A percentile compares a stretch with the other conserved stretches of the same genome.
Evolutionary conservation across 352 stramenopile species (phyloP).

Genomic region (Pythium plurisporium): DNA sequence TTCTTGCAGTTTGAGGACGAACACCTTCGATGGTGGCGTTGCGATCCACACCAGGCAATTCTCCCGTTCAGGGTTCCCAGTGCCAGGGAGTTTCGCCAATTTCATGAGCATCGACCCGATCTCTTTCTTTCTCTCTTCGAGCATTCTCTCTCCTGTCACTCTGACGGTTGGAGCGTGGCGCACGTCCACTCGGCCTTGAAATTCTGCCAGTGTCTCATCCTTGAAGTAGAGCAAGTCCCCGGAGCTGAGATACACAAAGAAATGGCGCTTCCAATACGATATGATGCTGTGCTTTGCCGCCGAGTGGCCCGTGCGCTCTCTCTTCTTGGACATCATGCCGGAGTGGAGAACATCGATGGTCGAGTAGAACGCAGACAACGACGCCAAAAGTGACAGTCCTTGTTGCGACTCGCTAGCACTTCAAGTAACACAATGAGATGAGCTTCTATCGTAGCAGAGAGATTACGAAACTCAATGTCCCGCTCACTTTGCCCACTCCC

Average conservation of each 20-base stretch:
- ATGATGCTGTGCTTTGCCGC: conserved; percentile 66
- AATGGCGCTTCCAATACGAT: conserved; percentile 82
- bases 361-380: conserved; percentile 73
- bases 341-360: conserved; percentile 64
- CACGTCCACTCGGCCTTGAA: conserved; percentile 74
- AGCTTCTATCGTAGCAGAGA: too few species aligned
- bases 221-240: conserved; percentile 78
- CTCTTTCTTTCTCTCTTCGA: conserved; percentile 74
- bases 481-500: conserved; percentile 53
- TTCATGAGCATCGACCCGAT: conserved; percentile 46
- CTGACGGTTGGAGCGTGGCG: conserved; percentile 72
- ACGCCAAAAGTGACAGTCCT: conserved; percentile 67
- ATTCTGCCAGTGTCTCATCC: conserved; percentile 62
- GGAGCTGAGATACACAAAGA: conserved; percentile 69
- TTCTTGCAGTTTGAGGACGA: conserved; percentile 73
- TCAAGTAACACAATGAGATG: background rate
- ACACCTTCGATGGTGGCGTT: conserved; percentile 81
- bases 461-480: too few species aligned
- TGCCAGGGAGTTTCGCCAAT: conserved; percentile 51
- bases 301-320: conserved; percentile 66
- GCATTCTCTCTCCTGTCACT: conserved; percentile 66
- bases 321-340: conserved; percentile 70
- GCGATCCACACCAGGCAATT: conserved; percentile 79
- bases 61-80: conserved; percentile 39
- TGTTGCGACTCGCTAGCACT: conserved; percentile 72